phyloP scores from a whole-genome alignment of 192 early-diverging fungal species.

The Oehlia diaphana region DNA sequence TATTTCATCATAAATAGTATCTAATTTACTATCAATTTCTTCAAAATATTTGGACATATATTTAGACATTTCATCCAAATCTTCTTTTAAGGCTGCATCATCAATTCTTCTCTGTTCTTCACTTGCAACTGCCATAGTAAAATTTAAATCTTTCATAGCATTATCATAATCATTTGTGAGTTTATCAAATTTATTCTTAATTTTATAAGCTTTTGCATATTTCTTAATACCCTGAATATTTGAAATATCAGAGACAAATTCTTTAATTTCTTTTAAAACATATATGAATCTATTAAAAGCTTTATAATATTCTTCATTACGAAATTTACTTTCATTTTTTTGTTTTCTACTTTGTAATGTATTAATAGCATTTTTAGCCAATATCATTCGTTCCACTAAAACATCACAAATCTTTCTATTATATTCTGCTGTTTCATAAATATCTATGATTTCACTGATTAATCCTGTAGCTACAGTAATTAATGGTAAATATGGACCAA shows the following conservation, averaged over 20 bases:
- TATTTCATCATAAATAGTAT: too few species aligned
- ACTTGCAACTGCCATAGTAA: background rate
- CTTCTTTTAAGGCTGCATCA: background rate
- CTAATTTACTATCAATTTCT: background rate
- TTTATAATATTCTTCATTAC: background rate
- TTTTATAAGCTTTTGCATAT: background rate
- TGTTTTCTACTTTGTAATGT: background rate
- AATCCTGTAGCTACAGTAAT: too few species aligned
- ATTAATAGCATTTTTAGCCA: background rate
- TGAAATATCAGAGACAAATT: slow-evolving; percentile 18
- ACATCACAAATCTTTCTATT: slow-evolving; percentile 23
- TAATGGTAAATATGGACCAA: too few species aligned
- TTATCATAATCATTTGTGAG: background rate
- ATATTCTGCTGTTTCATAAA: slow-evolving; percentile 19
- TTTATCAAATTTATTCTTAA: background rate
- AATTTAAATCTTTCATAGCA: background rate
- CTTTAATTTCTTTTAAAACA: slow-evolving; percentile 20
- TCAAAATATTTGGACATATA: background rate
- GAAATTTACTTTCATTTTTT: slow-evolving; percentile 4
- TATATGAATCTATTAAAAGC: background rate
- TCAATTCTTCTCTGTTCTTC: slow-evolving; percentile 6
- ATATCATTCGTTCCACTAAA: background rate
- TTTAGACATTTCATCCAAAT: background rate
- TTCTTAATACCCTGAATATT: slow-evolving; percentile 7
- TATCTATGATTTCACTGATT: background rate